A percentile compares a stretch with the other conserved stretches of the same genome.
Evolutionary conservation across 352 stramenopile species (phyloP).

Genomic region (Paralagenidium karlingii): DNA sequence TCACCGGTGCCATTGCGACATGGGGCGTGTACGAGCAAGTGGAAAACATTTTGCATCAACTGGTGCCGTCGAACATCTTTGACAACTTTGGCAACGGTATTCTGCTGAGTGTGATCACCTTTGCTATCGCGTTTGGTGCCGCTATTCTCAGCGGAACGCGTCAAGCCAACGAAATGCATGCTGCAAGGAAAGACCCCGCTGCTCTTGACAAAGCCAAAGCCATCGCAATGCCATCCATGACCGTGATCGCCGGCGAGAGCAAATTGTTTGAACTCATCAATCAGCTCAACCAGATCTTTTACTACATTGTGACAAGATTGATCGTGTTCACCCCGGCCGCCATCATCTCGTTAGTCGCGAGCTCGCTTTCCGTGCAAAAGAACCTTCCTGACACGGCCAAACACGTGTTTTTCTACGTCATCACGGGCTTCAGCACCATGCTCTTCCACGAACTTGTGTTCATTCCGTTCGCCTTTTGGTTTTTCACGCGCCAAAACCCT

Average conservation of each 20-base stretch:
- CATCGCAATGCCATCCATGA: no score
- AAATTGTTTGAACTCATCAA: constrained; percentile 43
- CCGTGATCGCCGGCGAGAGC: constrained; percentile 28
- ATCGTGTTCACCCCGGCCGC: constrained; percentile 53
- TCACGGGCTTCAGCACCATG: constrained; percentile 29
- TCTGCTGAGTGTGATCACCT: constrained; percentile 49
- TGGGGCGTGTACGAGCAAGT: constrained; percentile 35
- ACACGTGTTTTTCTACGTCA: constrained; percentile 42
- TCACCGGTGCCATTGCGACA: constrained; percentile 7
- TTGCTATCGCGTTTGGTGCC: constrained; percentile 43
- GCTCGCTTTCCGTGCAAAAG: constrained; percentile 33
- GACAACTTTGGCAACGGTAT: constrained; percentile 29
- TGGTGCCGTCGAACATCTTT: constrained; percentile 48
- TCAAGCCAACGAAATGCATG: no score
- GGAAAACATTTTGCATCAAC: constrained; percentile 31
- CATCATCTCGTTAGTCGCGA: constrained; percentile 55
- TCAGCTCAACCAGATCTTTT: constrained; percentile 65
- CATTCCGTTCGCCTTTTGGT: constrained; percentile 33
- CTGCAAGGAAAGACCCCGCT: no score
- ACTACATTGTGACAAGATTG: constrained; percentile 41
- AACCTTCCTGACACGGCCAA: constrained; percentile 23
- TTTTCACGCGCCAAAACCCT: constrained; percentile 28
- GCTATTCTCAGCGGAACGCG: no score
- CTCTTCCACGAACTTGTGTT: constrained; percentile 41
- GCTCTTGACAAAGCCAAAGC: no score